Percentiles rank a stretch among this genome's conserved stretches.
These are phyloP conservation scores for Chenopodium formosanum DNA, from an alignment of 148 eudicot genomes.

Conservation along the genomic window DNA sequence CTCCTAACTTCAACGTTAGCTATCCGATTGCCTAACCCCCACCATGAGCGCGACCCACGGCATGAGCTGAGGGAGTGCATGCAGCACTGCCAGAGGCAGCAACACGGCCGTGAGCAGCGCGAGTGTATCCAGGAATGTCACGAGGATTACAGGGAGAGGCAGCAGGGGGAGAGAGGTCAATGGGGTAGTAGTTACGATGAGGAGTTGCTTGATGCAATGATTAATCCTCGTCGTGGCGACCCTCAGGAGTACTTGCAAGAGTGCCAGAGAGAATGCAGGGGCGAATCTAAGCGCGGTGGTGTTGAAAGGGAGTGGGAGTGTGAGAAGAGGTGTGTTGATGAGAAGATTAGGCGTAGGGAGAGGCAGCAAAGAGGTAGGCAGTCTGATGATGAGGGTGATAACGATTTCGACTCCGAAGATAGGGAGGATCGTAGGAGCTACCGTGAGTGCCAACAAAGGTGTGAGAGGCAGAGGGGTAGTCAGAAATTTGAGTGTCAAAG, in stretches of 20 bases:
- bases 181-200: not conserved
- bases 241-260: slow-evolving; percentile 6
- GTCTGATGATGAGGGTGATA: not conserved
- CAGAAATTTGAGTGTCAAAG: too few species aligned
- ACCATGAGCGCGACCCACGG: not conserved
- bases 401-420: not conserved
- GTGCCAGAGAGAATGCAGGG: too few species aligned
- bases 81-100: not conserved
- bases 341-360: too few species aligned
- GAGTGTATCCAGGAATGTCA: too few species aligned
- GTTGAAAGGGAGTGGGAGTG: too few species aligned
- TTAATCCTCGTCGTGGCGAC: not conserved
- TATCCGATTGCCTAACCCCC: not conserved
- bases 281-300: too few species aligned
- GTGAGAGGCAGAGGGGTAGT: too few species aligned
- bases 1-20: slow-evolving; percentile 23
- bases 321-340: too few species aligned
- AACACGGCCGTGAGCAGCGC: too few species aligned
- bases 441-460: not conserved
- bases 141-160: too few species aligned
- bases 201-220: not conserved
- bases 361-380: not conserved
- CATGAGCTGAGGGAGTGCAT: not conserved
- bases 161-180: not conserved
- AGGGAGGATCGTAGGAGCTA: too few species aligned